phyloP scores from a whole-genome alignment of 768 basidiomycete species.

The Myochromella boudieri region DNA sequence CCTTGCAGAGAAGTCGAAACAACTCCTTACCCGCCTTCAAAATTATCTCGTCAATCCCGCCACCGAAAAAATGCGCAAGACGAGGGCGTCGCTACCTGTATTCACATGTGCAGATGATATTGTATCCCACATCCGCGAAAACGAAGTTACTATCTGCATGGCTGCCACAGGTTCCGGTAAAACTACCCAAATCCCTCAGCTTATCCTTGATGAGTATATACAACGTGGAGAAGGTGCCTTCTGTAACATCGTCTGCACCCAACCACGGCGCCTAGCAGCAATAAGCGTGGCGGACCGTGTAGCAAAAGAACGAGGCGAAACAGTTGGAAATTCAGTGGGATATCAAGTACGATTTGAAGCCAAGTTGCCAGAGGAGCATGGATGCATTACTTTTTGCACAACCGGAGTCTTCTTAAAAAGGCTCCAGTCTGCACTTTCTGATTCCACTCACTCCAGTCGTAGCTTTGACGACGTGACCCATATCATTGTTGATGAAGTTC shows the following conservation, averaged over 20 bases:
- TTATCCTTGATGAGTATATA: conserved; percentile 85
- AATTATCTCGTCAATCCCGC: conserved; percentile 60
- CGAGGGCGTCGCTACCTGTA: conserved; percentile 73
- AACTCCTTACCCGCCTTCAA: conserved; percentile 52
- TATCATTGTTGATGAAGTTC: conserved; percentile 93
- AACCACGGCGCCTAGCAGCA: conserved; percentile 89
- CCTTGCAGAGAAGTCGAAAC: conserved; percentile 52
- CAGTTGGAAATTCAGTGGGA: conserved; percentile 70
- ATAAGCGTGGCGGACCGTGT: conserved; percentile 91
- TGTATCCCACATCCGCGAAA: conserved; percentile 62
- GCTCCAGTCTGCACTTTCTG: conserved; percentile 72
- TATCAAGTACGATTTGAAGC: conserved; percentile 93
- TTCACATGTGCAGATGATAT: conserved; percentile 66
- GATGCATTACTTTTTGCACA: conserved; percentile 90
- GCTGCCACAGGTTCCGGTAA: conserved; percentile 92
- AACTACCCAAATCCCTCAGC: conserved; percentile 92
- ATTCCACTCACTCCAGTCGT: conserved; percentile 29
- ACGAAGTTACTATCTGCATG: conserved; percentile 89
- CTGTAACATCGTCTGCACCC: conserved; percentile 92
- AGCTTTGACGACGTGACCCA: conserved; percentile 81
- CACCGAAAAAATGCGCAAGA: conserved; percentile 64
- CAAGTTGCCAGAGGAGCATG: conserved; percentile 75
- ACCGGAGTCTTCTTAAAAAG: conserved; percentile 87
- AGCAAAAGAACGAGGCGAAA: conserved; percentile 82
- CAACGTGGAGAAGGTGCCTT: conserved; percentile 72